Evolutionary conservation across 768 basidiomycete species (phyloP).

Genomic region (Chalciporus piperatus): DNA sequence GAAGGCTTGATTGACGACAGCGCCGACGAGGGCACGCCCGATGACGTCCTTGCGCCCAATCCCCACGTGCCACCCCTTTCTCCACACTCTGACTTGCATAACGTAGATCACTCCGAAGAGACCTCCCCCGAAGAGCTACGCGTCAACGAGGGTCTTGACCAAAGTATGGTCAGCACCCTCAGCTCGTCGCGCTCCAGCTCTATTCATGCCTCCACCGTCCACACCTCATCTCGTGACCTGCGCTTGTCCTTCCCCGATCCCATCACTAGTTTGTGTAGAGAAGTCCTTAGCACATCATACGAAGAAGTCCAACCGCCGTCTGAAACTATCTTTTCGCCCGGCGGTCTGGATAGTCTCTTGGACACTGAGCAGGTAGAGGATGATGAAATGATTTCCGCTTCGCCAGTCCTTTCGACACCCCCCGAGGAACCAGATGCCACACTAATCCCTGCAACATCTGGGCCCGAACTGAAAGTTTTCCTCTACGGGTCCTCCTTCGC

Average conservation of each 20-base stretch:
- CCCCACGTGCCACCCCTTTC: conserved; percentile 22
- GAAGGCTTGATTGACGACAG: conserved; percentile 70
- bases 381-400: conserved; percentile 28
- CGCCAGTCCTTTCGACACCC: conserved; percentile 26
- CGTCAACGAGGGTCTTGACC: conserved; percentile 73
- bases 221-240: conserved; percentile 67
- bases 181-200: conserved; percentile 70
- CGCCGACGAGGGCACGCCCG: conserved; percentile 44
- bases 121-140: conserved; percentile 59
- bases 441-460: conserved; percentile 21
- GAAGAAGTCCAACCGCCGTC: conserved; percentile 46
- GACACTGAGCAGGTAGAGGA: conserved; percentile 27
- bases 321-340: conserved; percentile 28
- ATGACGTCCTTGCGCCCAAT: conserved; percentile 21
- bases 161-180: conserved; percentile 79
- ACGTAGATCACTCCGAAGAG: conserved; percentile 27
- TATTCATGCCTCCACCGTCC: conserved; percentile 50
- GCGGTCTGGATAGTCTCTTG: conserved; percentile 16
- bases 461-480: conserved; percentile 54
- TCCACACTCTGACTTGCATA: conserved; percentile 25
- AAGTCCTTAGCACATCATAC: conserved; percentile 54
- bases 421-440: conserved; percentile 30
- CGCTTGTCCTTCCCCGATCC: conserved; percentile 84
- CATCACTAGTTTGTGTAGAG: conserved; percentile 66
- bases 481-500: conserved; percentile 63